Evolutionary conservation across 106 monocot genomes (phyloP).

Genomic region (Ottelia alismoides): DNA sequence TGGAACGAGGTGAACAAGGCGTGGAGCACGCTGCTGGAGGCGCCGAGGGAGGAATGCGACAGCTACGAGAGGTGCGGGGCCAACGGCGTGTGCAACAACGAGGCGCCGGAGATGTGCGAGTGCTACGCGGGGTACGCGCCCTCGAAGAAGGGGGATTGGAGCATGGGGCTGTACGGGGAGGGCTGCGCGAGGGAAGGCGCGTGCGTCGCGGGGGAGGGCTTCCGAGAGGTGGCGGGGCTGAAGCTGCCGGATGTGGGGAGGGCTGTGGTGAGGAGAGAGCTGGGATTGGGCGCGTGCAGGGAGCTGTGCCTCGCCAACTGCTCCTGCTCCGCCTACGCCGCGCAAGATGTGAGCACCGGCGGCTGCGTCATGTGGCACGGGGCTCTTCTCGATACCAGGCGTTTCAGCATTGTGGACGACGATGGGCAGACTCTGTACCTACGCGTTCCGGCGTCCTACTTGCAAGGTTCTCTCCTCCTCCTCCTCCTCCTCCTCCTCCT

Average conservation of each 20-base stretch:
- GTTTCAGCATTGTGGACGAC: neutral
- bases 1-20: neutral
- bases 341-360: neutral
- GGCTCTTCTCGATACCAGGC: neutral
- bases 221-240: neutral
- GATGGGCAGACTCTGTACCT: constrained; percentile 16
- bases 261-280: neutral
- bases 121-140: constrained; percentile 5
- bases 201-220: constrained; percentile 1
- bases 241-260: constrained; percentile 3
- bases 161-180: neutral
- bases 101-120: neutral
- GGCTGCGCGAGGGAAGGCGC: constrained; percentile 5
- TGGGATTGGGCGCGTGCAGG: constrained; percentile 2
- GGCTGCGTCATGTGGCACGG: constrained; percentile 11
- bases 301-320: constrained; percentile 3
- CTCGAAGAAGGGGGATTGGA: neutral
- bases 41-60: constrained; percentile 3
- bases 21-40: constrained; percentile 1
- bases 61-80: neutral
- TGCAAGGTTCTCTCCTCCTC: too few relatives aligned
- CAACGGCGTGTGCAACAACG: constrained; percentile 1
- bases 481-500: too few relatives aligned
- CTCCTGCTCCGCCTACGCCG: constrained; percentile 8
- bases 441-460: constrained; percentile 25